Percentiles rank a stretch among this genome's conserved stretches.
phyloP scores from a whole-genome alignment of 352 stramenopile genomes.

The Globisporangium cystogenes region DNA sequence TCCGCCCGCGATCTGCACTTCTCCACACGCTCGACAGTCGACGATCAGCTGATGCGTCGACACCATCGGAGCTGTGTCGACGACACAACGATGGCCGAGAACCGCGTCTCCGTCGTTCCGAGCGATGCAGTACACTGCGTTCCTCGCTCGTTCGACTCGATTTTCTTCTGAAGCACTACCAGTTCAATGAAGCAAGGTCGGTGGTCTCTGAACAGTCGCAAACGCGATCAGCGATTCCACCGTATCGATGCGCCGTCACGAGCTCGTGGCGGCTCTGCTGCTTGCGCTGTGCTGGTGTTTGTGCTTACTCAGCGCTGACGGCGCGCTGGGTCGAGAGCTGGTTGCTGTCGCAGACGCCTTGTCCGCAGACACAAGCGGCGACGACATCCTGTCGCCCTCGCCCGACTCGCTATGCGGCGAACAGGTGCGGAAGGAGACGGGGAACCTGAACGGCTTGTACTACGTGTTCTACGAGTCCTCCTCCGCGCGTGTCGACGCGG shows the following conservation, averaged over 20 bases:
- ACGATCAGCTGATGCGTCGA: constrained; percentile 12
- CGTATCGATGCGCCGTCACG: neutral
- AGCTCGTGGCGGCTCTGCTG: constrained; percentile 1
- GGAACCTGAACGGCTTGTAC: constrained; percentile 57
- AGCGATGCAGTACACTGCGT: constrained; percentile 10
- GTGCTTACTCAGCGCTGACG: neutral
- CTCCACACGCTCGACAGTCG: constrained; percentile 9
- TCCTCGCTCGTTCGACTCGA: constrained; percentile 21
- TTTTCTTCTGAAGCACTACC: constrained; percentile 28
- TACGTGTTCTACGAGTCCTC: constrained; percentile 73
- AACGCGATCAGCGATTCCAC: too few species aligned
- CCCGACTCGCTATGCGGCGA: constrained; percentile 57
- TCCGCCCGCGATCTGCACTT: neutral
- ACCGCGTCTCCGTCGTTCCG: neutral
- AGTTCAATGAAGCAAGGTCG: neutral
- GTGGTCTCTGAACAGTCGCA: too few species aligned
- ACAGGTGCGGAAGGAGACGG: constrained; percentile 43
- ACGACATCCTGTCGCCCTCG: neutral
- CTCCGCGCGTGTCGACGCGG: neutral
- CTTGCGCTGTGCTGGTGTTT: constrained; percentile 5
- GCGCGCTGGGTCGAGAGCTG: constrained; percentile 2
- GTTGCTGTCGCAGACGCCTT: constrained; percentile 27
- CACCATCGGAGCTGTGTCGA: neutral
- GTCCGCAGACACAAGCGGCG: neutral
- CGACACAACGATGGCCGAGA: too few species aligned